Base-by-base conservation (phyloP, 2,329 filamentous ascomycete species). In the Zymoseptoria ardabiliae region DNA sequence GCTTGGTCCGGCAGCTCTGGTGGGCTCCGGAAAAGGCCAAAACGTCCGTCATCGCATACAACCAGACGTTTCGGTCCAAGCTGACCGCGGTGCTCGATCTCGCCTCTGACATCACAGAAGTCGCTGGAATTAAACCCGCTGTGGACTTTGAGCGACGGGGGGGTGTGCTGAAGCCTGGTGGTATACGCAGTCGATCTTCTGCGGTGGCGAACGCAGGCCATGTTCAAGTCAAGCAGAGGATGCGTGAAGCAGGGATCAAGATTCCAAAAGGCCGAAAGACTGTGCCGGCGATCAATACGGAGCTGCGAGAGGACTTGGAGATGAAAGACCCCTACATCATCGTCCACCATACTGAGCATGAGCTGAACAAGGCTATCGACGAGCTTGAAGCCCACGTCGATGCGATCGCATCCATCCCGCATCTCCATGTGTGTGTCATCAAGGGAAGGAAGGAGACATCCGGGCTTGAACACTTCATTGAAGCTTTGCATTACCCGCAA, bases 1-100 rank as follows among this genome's bases (percentile, higher is more conserved):
- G 93, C 2, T 81, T 86, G 19, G 86, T 96, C 2, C 85, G 91
- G 54, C 87, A 93, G 78, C 79, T 97, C 0, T 71, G 92, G 48
- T 92, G 91, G 86, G 69, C 86, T 3, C 80, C 82, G 1, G 78
- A 86, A 50, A 77, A 82, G 0, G 87, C 90, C 58, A 84, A 84
- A 63, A 68, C 73, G 6, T 62, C 72, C 1, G 65, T 90, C 0
- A 60, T 96, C 7, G 88, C 92, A 0, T 82, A 82, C 35, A 45
- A 45, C 35, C 35, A 45, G 11, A 17, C 35, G 13, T 45, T 45
- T 45, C 35, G 35, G 7, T 45, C 35, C 11, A 45, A 45, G 17
- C 35, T 28, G 22, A 23, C 22, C 22, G n/a, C 22, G 9, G 28
- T 53, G 17, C 10, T 82, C 1, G 86, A 91, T 64, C 73, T 88